These are phyloP conservation scores for Paracoccidioides lutzii DNA, from an alignment of 2,329 filamentous ascomycete species.

Conservation along the genomic window DNA sequence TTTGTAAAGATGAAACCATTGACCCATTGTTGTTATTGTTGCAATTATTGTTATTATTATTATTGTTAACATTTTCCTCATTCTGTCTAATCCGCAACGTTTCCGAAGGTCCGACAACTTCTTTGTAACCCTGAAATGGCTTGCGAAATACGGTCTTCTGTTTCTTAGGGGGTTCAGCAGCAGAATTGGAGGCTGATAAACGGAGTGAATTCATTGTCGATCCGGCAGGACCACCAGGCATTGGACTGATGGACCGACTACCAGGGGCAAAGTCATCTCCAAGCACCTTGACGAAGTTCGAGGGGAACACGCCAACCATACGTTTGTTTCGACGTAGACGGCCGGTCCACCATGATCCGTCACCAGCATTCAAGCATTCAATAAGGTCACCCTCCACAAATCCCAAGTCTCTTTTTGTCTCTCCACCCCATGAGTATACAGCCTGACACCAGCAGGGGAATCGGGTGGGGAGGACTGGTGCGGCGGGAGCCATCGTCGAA, in stretches of 20 bases:
- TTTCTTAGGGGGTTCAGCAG: slow-evolving; percentile 42
- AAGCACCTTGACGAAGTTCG: slow-evolving; percentile 90
- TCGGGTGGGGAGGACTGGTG: slow-evolving; percentile 51
- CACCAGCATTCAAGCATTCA: slow-evolving; percentile 93
- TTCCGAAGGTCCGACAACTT: slow-evolving; percentile 31
- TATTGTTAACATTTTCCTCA: slow-evolving; percentile 18
- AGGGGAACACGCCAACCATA: slow-evolving; percentile 86
- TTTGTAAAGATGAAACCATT: not conserved
- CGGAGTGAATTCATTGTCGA: slow-evolving; percentile 1
- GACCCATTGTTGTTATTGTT: slow-evolving; percentile 7
- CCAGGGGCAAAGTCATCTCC: slow-evolving; percentile 69
- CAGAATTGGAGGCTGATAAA: slow-evolving; percentile 28
- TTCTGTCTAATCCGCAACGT: slow-evolving; percentile 22
- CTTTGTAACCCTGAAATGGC: slow-evolving; percentile 51
- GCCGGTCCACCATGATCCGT: slow-evolving; percentile 98
- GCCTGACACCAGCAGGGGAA: slow-evolving; percentile 90
- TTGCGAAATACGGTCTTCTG: slow-evolving; percentile 48
- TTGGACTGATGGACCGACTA: slow-evolving; percentile 36
- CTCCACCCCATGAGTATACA: slow-evolving; percentile 86
- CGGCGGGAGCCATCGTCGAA: slow-evolving; percentile 32
- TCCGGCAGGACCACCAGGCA: slow-evolving; percentile 31
- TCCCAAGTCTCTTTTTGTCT: slow-evolving; percentile 87
- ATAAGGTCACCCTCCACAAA: slow-evolving; percentile 97
- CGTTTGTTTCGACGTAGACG: slow-evolving; percentile 77
- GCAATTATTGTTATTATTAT: slow-evolving; percentile 10